Evolutionary conservation across 1,284 basidiomycete species (phyloP), one percentile per base, ranked within the genome.

Genomic region (Cryptococcus deneoformans): DNA sequence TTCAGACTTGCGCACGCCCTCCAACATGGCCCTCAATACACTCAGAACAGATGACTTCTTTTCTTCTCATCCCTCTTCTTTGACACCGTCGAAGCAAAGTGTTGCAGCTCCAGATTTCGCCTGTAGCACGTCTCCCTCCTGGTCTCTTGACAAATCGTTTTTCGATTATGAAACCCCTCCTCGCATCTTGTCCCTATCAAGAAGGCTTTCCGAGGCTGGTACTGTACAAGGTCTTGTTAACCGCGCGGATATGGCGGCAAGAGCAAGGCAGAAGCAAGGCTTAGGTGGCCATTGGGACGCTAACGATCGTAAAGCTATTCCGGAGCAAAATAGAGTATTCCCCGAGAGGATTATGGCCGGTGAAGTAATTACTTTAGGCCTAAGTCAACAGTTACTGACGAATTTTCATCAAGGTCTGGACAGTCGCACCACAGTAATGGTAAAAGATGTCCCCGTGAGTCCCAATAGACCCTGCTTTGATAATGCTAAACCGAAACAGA

Each of bases 401-500:
- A 37, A 64, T 20, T 3, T 9, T 9, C 11, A 6, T 9, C 20
- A 53, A 73, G 75, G 75, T 0, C 59, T 66, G 9, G 76, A 78
- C 50, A 46, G 36, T 3, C 68, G 76, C 20, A 78, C 77, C 0
- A 74, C 76, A 0, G 71, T 78, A 20, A 78, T 78, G 77, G 62
- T 78, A 58, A 78, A 78, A 58, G 76, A 78, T 53, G 74, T 78
- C 6, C 76, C 76, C 0, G 76, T 77, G 34, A 59, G 73, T 64
- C 0, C 1, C 14, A 16, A n/a, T 10, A 44, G 14, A 11, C 14
- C n/a, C 43, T 5, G 14, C 5, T 29, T 29, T 29, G 29, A 34
- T 4, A 11, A 47, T 16, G 34, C 46, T 47, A 14, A 47, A 4
- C 20, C 6, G n/a, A 36, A 0, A 9, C 57, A 77, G 73, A 78